Conservation (phyloP, 1,284 basidiomycete genomes). For the Lentinula novae-zelandiae region DNA sequence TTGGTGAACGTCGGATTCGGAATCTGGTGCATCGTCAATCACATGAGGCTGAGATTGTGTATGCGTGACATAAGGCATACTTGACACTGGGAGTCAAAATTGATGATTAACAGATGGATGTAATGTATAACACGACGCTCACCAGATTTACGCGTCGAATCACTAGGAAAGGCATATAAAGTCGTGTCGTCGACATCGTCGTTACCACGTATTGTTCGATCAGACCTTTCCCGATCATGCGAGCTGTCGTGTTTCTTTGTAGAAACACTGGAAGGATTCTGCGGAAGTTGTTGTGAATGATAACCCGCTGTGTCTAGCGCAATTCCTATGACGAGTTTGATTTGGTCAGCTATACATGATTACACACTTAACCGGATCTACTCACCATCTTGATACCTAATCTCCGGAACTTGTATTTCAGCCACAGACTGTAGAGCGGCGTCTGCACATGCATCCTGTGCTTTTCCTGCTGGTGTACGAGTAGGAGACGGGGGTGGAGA, state of each 20-base stretch:
- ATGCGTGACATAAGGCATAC: not conserved
- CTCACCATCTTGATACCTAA: slow-evolving; percentile 67
- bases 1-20: not conserved
- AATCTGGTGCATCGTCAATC: not conserved
- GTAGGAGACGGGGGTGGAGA: slow-evolving; percentile 27
- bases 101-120: not conserved
- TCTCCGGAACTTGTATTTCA: slow-evolving; percentile 54
- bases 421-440: slow-evolving; percentile 42
- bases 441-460: slow-evolving; percentile 47
- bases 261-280: not conserved
- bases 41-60: slow-evolving; percentile 12
- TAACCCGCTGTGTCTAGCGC: slow-evolving; percentile 68
- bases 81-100: not conserved
- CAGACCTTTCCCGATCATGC: slow-evolving; percentile 36
- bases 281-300: slow-evolving; percentile 33
- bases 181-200: slow-evolving; percentile 19
- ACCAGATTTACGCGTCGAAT: not conserved
- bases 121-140: not conserved
- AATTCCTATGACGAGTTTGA: slow-evolving; percentile 39
- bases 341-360: not conserved
- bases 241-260: slow-evolving; percentile 10
- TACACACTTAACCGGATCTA: slow-evolving; percentile 17
- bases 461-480: slow-evolving; percentile 28
- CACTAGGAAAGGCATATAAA: slow-evolving; percentile 14
- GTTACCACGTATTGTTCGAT: slow-evolving; percentile 31